Evolutionary conservation across 345 rosid species (phyloP), one percentile per base, ranked within the genome.

Genomic region (Sapria himalayana): DNA sequence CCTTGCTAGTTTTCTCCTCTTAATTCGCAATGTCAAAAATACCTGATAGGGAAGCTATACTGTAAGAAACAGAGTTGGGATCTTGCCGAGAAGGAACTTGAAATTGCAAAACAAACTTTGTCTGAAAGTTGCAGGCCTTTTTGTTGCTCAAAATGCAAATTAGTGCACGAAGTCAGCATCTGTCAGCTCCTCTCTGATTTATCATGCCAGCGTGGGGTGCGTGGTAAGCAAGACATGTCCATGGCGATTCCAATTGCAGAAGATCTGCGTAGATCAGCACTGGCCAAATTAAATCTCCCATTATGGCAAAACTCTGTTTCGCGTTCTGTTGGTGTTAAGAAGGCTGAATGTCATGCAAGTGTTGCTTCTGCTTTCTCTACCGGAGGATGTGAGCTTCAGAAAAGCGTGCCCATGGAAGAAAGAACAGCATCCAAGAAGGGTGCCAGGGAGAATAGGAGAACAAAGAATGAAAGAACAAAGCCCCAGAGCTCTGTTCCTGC

Each of bases 131-230:
- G 50, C 48, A 37, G 16, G 22, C 37, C 18, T 6, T 55, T 64
- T 47, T 62, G 89, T 40, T 82, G 94, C 55, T 34, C 36, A 33
- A 82, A 59, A 57, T 89, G 98, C 59, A 65, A 51, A 62, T 43
- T 70, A 55, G 62, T 72, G 63, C 65, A 74, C 25, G 76, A 89
- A 60, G 63, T 46, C 54, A 63, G 58, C 57, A 53, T 76, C 38
- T 65, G 67, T 49, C 71, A 59, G 54, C 89, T 76, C 55, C 74
- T 76, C 23, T 92, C 82, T 56, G 85, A 79, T 63, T 54, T 89
- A 59, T 51, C 41, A 37, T 65, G 69, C 32, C 72, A 55, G 57
- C 56, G 34, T 49, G 14, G 39, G 38, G 65, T 54, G 43, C 17
- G 49, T 49, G 22, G 47, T 22, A 10, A 32, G 4, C 22, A 56